phyloP scores from a whole-genome alignment of 1,284 basidiomycete genomes.

The Pseudozyma thailandica region DNA sequence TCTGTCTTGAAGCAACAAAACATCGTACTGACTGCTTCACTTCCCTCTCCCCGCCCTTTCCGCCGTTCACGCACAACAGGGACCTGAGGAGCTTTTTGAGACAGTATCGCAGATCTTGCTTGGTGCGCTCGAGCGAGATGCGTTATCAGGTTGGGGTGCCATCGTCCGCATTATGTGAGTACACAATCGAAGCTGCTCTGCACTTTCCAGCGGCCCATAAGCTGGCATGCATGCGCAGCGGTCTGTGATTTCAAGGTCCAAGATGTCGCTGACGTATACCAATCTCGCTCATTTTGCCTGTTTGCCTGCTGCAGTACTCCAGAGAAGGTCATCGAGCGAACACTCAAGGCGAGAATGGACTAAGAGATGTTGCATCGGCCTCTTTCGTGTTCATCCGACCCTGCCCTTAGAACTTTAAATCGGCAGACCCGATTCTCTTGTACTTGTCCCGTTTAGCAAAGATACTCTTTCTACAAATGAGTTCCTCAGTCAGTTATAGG shows the following conservation, averaged over 20 bases:
- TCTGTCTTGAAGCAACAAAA: too few relatives aligned
- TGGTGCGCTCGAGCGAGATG: slow-evolving; percentile 95
- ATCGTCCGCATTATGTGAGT: slow-evolving; percentile 94
- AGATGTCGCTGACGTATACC: slow-evolving; percentile 3
- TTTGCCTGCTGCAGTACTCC: slow-evolving; percentile 48
- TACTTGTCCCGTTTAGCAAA: slow-evolving; percentile 34
- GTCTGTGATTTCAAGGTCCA: not conserved
- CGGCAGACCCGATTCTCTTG: slow-evolving; percentile 12
- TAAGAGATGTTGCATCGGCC: slow-evolving; percentile 75
- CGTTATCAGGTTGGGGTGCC: slow-evolving; percentile 96
- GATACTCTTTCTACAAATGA: too few relatives aligned
- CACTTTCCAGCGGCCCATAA: not conserved
- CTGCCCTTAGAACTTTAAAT: not conserved
- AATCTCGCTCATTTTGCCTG: not conserved
- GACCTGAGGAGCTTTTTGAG: slow-evolving; percentile 96
- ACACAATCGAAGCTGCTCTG: not conserved
- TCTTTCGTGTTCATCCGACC: not conserved
- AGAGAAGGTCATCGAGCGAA: slow-evolving; percentile 66
- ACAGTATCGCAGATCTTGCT: slow-evolving; percentile 96
- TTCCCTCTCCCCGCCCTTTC: slow-evolving; percentile 1
- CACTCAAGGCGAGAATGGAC: slow-evolving; percentile 72
- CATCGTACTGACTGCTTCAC: not conserved
- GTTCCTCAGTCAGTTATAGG: too few relatives aligned
- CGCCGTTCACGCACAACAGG: slow-evolving; percentile 68
- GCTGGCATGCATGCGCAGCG: not conserved